phyloP scores from a whole-genome alignment of 441 rosid genomes.

The Aleurites moluccanus region DNA sequence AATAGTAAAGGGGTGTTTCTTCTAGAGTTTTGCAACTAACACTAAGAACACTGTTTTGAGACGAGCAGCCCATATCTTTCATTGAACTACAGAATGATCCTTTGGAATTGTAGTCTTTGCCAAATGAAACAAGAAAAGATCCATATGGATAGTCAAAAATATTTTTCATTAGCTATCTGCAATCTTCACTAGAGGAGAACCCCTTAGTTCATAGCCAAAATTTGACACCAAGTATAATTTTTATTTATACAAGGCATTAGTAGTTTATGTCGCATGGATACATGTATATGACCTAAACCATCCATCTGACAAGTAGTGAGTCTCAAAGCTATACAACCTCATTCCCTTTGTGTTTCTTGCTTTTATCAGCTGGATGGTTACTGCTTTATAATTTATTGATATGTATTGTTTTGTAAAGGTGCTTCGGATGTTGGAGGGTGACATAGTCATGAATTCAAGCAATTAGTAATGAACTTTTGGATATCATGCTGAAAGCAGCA shows the following conservation, averaged over 20 bases:
- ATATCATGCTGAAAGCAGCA: background rate
- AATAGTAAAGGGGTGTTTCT: too few relatives aligned
- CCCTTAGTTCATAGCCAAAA: background rate
- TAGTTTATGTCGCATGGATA: background rate
- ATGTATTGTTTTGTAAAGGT: conserved; percentile 44
- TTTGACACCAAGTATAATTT: background rate
- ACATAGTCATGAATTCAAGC: conserved; percentile 38
- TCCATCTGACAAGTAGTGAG: background rate
- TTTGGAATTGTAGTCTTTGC: background rate
- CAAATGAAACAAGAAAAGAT: background rate
- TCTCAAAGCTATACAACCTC: too few relatives aligned
- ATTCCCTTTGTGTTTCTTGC: background rate
- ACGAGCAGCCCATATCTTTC: background rate
- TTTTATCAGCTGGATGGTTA: background rate
- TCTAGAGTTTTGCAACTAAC: too few relatives aligned
- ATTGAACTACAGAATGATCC: background rate
- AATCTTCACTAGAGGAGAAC: background rate
- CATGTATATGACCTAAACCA: background rate
- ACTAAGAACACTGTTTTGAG: background rate
- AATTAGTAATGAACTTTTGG: conserved; percentile 9
- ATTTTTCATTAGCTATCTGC: background rate
- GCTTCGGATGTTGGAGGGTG: conserved; percentile 82
- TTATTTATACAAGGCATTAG: too few relatives aligned
- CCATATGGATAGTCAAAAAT: background rate
- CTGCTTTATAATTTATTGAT: background rate